Base-by-base conservation (phyloP, 352 stramenopile genomes). In the Peronospora belbahrii region DNA sequence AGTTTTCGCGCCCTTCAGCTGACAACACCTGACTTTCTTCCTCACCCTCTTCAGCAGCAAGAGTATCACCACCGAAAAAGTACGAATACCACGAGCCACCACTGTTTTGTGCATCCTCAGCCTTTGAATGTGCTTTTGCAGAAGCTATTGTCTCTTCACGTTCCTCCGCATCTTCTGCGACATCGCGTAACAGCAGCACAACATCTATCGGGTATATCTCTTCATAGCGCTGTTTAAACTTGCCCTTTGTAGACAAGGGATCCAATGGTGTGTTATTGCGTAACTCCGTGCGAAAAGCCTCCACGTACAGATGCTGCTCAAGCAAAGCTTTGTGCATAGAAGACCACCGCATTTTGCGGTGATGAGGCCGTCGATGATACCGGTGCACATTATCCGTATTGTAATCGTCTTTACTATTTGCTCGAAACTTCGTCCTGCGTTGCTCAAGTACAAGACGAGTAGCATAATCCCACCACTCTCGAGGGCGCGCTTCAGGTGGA, bases 391-490 rank as follows among this genome's bases (percentile, higher is more conserved):
- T 41, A 7, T 22, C 36, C 8, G 24, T 32, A 9, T 50, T 44
- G 20, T 53, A 25, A 1, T 25, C 25, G 9, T 2, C 19, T n/a
- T 2, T 41, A 9, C 37, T 38, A 33, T 51, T 15, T 38, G 43
- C 34, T 41, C 53, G 59, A 20, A 57, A 32, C 17, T 61, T 63
- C 5, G 55, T 49, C n/a, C 48, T 61, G 42, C 51, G 54, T 42
- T 68, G 70, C 17, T 61, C 48, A 14, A 85, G 37, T 17, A 69
- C 67, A 13, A 86, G 61, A 3, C 62, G 65, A 13, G 67, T 54
- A 0, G 68, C 69, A 33, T 88, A 90, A 46, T 90, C 77, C 81
- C 81, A 92, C 81, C 81, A 92, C 39, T 78, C 78, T 6, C 60
- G 52, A 7, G 76, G 74, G 0, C 62, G 60, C 8, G 46, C 51